Evolutionary conservation across 306 rosid species (phyloP), one percentile per base, ranked within the genome.

Genomic region (Corylus avellana): DNA sequence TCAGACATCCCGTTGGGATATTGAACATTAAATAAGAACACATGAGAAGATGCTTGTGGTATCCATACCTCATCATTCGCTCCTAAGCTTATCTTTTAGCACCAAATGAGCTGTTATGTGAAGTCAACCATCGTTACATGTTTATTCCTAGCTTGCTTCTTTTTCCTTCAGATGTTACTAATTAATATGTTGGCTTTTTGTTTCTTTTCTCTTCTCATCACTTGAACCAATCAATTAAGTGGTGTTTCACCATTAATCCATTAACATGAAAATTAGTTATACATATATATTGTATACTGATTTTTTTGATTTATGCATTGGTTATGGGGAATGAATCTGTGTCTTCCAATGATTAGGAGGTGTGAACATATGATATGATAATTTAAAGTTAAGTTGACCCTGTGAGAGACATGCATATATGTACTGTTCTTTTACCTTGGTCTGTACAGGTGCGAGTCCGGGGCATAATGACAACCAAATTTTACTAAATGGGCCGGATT

Each of bases 71-170:
- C 90, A 86, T 91, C 83, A 89, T 81, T 89, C 47, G n/a, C 66
- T 75, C 83, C 46, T 58, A 76, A 51, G 61, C 88, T 90, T 90
- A 85, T 88, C 90, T 84, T 83, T 73, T 62, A 66, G 63, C 77
- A 86, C 77, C 83, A 77, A 78, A 87, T 90, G 92, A 90, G 91
- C 92, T 89, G 97, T 87, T 84, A 39, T 66, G 66, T 49, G 64
- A 87, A 92, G 97, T 90, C 96, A 92, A 90, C 91, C 83, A 66
- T 75, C 77, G 62, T 77, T 82, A 35, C 78, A 81, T 85, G 77
- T 73, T 77, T 86, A 27, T 81, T 59, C 42, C 48, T 69, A 71
- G 55, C 49, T 69, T 74, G 55, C 49, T 79, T 78, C 71, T 72
- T 84, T 42, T 74, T 74, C 61, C 70, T 35, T 67, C 58, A 37